Evolutionary conservation across 768 basidiomycete species (phyloP), one percentile per base, ranked within the genome.

Genomic region (Sarcodon sp.): DNA sequence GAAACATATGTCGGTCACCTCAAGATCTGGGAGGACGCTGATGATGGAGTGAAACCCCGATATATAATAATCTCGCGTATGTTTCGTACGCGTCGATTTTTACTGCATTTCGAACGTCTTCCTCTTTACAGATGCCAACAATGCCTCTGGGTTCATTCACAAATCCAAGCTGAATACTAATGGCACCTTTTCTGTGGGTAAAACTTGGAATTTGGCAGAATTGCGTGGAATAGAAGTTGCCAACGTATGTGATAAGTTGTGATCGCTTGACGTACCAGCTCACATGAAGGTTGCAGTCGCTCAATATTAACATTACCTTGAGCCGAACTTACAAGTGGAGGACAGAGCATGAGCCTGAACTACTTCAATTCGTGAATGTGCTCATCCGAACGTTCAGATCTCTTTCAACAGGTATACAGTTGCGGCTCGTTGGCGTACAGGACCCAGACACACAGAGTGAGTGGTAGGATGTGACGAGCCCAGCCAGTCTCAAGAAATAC

Each of bases 131-230:
- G 84, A 80, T 67, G 69, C 80, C 3, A 67, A 61, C 51, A 75
- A 75, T 54, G 78, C 80, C 21, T 65, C 69, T 43, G 82, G 82
- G 1, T 79, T 81, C 61, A 76, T 99, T 15, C 93, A 99, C 75
- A 99, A 99, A 66, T 91, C 93, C 1, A 98, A 98, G 67, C 69
- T 89, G 54, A 98, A 99, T 61, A 81, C 83, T 38, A 98, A 97
- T 59, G 84, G 87, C 33, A 77, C 89, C 0, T 98, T 94, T 65
- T 96, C 91, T 7, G 89, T 98, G 44, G 96, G 96, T 6, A 99
- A 99, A 69, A 90, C 94, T 1, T 99, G 96, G 96, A 75, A 69
- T 51, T 66, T 98, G 44, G 62, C 77, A 37, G 93, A 97, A 63
- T 71, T 98, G 55, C 76, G 86, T 52, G 79, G 68, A 35, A 61